Conservation (phyloP, 2,329 filamentous ascomycete genomes). For the Colletotrichum horii region DNA sequence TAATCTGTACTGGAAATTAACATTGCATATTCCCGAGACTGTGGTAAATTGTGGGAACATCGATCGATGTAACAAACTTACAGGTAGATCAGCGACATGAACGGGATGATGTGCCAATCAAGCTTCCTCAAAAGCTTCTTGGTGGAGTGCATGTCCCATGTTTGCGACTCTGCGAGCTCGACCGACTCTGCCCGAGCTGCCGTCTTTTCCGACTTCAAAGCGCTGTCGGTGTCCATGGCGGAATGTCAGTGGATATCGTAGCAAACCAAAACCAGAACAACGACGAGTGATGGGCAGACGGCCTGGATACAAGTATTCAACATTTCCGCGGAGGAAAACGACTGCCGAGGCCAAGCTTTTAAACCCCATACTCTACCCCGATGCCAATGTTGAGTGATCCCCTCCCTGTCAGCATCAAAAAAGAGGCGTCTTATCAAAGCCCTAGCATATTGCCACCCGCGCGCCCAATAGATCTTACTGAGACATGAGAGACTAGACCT, state of each 20-base stretch:
- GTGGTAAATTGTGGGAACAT: background rate
- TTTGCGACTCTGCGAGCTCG: constrained; percentile 3
- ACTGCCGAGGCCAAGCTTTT: constrained; percentile 14
- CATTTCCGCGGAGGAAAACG: background rate
- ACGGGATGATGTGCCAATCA: constrained; percentile 57
- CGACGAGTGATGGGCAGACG: background rate
- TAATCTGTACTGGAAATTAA: constrained; percentile 37
- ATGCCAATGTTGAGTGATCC: background rate
- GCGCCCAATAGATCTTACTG: background rate
- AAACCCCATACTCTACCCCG: background rate
- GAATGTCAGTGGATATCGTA: background rate
- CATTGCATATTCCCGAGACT: constrained; percentile 32
- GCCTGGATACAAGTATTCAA: background rate
- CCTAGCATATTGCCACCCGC: background rate
- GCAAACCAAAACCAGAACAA: background rate
- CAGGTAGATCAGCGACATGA: constrained; percentile 59
- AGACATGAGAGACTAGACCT: background rate
- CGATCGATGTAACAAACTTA: constrained; percentile 23
- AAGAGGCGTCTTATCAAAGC: constrained; percentile 1
- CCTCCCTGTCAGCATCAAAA: background rate
- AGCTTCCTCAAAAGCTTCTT: constrained; percentile 53
- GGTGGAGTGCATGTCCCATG: constrained; percentile 29
- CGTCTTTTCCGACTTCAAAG: constrained; percentile 1
- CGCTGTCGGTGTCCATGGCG: background rate
- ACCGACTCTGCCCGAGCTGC: background rate